Base-by-base conservation (phyloP, 2,329 filamentous ascomycete genomes). In the Anthostomella pinea region DNA sequence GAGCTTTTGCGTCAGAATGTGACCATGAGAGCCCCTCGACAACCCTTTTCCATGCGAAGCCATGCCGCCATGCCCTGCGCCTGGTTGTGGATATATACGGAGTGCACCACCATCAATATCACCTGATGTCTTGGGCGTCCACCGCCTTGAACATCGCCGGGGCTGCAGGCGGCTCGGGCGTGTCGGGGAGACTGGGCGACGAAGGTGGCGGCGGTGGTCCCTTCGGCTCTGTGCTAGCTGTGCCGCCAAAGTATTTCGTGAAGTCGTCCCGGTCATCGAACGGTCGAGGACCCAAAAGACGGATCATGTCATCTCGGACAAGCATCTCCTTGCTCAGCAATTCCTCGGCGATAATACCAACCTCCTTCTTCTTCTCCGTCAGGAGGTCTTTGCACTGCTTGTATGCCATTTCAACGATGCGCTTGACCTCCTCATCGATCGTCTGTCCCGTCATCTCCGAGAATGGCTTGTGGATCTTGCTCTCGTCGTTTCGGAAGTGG, bases 361-460 rank as follows among this genome's bases (percentile, higher is more conserved):
- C 76, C 66, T 97, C 87, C 53, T 77, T 73, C 73, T 94, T 93
- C 80, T 88, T 95, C 67, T 85, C 83, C 2, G 75, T 77, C 33
- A 98, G 73, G 17, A 98, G 77, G 29, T 87, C 79, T 57, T 79
- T 82, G 73, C 93, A 98, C 65, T 93, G 84, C 64, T 85, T 79
- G 73, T 98, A 95, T 2, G 93, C 93, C 60, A 93, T 81, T 46
- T 94, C 87, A 35, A 98, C 82, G 52, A 98, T 95, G 35, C 87
- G 79, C 50, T 87, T 83, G 45, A 98, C 91, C 68, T 98, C 93
- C 26, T 75, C 67, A 60, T 98, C 93, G 60, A 98, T 98, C 50
- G 83, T 83, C 60, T 89, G 86, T 13, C 90, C 93, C 3, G 93
- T 98, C 35, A 88, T 75, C 69, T 98, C 93, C 15, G 88, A 91